These are phyloP conservation scores for Xylaria sp. DNA, from an alignment of 2,329 filamentous ascomycete species.

Conservation along the genomic window DNA sequence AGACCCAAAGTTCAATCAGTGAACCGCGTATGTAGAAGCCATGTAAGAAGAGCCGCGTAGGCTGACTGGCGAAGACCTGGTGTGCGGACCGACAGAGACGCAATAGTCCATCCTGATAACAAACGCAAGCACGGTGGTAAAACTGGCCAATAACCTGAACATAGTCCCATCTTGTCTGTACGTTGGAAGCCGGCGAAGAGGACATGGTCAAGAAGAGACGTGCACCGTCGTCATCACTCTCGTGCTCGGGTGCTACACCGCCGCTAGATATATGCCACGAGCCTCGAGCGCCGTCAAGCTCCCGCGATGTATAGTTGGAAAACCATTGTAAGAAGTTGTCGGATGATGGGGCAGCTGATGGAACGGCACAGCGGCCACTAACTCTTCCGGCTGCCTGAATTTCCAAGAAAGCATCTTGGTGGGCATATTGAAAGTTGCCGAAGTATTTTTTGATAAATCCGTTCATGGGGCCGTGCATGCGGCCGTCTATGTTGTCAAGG, in stretches of 20 bases:
- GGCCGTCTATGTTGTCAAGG: slow-evolving; percentile 41
- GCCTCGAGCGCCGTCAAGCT: slow-evolving; percentile 36
- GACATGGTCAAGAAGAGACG: slow-evolving; percentile 37
- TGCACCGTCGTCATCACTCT: slow-evolving; percentile 29
- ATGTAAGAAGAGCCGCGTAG: slow-evolving; percentile 52
- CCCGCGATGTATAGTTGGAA: slow-evolving; percentile 33
- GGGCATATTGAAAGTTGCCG: slow-evolving; percentile 35
- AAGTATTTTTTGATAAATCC: slow-evolving; percentile 43
- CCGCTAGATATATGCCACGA: slow-evolving; percentile 36
- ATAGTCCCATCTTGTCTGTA: slow-evolving; percentile 35
- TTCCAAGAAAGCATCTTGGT: slow-evolving; percentile 32
- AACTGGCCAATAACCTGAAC: slow-evolving; percentile 44
- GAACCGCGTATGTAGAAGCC: slow-evolving; percentile 52
- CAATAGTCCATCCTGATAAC: slow-evolving; percentile 41
- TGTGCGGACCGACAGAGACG: slow-evolving; percentile 40
- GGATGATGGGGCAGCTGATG: slow-evolving; percentile 33
- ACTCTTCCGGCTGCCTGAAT: slow-evolving; percentile 29
- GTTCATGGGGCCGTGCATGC: slow-evolving; percentile 43
- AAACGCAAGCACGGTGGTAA: slow-evolving; percentile 19
- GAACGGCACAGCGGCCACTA: slow-evolving; percentile 27
- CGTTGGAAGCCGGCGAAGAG: slow-evolving; percentile 16
- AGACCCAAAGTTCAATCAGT: slow-evolving; percentile 52
- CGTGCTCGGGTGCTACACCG: slow-evolving; percentile 16
- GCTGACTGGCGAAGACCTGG: slow-evolving; percentile 49
- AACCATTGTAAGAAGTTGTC: slow-evolving; percentile 40